Evolutionary conservation across 345 rosid species (phyloP), one percentile per base, ranked within the genome.

Genomic region (Laguncularia racemosa): DNA sequence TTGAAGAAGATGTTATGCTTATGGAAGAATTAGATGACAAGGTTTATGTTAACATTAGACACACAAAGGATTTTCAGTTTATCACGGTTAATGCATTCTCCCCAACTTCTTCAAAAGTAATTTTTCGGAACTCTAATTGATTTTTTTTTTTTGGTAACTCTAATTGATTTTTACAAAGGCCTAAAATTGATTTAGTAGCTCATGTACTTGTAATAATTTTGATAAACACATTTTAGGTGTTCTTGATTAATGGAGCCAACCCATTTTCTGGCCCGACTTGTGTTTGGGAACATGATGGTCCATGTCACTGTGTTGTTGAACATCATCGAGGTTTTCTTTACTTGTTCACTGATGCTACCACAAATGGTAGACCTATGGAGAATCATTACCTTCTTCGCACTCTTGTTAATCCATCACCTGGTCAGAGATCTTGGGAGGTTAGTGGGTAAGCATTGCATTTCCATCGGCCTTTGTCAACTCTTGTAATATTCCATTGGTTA

Each of bases 161-260:
- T 52, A 33, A 48, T 51, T 69, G 59, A 48, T 44, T 48, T 38
- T 15, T 23, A n/a, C n/a, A n/a, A n/a, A n/a, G n/a, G n/a, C 7
- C 47, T 45, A 38, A 16, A 55, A 21, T 14, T 20, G 44, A 48
- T 65, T 44, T n/a, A 46, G 53, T 45, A 18, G n/a, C 14, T 19
- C 4, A 38, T 43, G 47, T 52, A 16, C 54, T 20, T 50, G 59
- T 48, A 26, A 21, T 50, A 50, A 66, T 60, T 59, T 58, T 49
- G 46, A n/a, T 70, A 71, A 71, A 67, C 69, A 71, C 83, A 64
- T 73, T 78, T 80, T 80, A 93, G 99, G 97, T 93, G 70, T 85
- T 85, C 81, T 83, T 93, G 70, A 83, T 87, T 67, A 83, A 84
- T 83, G 90, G 97, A 79, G 96, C 95, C 63, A 82, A 89, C 63